Percentiles rank a stretch among this genome's conserved stretches.
These are phyloP conservation scores for Papiliotrema flavescens DNA, from an alignment of 1,284 basidiomycete species.

Conservation along the genomic window DNA sequence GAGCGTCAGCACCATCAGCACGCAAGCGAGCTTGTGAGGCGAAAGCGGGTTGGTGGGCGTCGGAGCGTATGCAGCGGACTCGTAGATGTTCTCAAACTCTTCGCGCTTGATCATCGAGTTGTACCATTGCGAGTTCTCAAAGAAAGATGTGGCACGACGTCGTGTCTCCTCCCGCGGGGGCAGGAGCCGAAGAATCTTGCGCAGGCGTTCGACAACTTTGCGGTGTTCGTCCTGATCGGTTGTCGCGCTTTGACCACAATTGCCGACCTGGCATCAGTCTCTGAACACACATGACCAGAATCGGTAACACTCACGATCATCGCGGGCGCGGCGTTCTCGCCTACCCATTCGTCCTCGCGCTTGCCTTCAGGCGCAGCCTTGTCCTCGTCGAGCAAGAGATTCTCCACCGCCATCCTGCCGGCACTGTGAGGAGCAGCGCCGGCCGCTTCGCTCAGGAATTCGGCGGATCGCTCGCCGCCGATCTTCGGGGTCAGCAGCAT, in stretches of 20 bases:
- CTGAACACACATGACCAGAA: background rate
- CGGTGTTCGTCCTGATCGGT: slow-evolving; percentile 20
- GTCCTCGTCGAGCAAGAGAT: slow-evolving; percentile 30
- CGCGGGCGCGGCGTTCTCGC: slow-evolving; percentile 39
- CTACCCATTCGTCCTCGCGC: slow-evolving; percentile 38
- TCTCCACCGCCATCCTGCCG: slow-evolving; percentile 31
- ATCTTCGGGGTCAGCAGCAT: slow-evolving; percentile 17
- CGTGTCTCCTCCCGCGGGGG: slow-evolving; percentile 31
- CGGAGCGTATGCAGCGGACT: slow-evolving; percentile 39
- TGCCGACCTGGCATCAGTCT: slow-evolving; percentile 21
- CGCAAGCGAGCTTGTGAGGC: slow-evolving; percentile 43
- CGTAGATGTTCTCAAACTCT: slow-evolving; percentile 39
- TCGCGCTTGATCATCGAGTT: slow-evolving; percentile 32
- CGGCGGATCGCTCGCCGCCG: slow-evolving; percentile 12
- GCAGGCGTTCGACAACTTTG: slow-evolving; percentile 26
- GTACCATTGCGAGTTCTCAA: slow-evolving; percentile 34
- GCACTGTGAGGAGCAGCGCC: too few species aligned
- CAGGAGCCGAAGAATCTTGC: slow-evolving; percentile 26
- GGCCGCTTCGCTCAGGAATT: slow-evolving; percentile 3
- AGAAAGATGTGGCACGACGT: slow-evolving; percentile 26
- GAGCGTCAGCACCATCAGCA: slow-evolving; percentile 41
- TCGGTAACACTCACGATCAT: slow-evolving; percentile 23
- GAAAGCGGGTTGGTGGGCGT: slow-evolving; percentile 38
- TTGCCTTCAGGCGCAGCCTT: slow-evolving; percentile 30
- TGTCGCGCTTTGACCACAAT: slow-evolving; percentile 9